Conservation (phyloP, 2,329 filamentous ascomycete species). For the Calonectria pseudoreteaudii region DNA sequence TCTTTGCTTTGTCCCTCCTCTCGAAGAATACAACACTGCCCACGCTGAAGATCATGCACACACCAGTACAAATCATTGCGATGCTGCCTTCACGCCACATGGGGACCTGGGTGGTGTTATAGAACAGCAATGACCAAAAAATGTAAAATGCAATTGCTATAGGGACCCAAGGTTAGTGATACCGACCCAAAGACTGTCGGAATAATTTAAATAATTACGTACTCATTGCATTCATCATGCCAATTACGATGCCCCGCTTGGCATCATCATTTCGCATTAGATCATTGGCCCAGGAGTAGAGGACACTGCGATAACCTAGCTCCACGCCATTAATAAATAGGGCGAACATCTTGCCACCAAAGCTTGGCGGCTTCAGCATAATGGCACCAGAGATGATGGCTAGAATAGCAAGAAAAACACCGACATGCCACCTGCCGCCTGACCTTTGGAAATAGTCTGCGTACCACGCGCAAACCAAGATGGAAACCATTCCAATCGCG, state of each 20-base stretch:
- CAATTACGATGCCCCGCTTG: conserved; percentile 26
- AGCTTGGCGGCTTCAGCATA: conserved; percentile 24
- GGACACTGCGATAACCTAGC: conserved; percentile 17
- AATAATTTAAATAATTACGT: background rate
- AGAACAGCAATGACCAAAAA: conserved; percentile 25
- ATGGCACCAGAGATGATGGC: conserved; percentile 25
- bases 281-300: conserved; percentile 31
- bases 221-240: conserved; percentile 23
- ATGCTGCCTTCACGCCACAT: conserved; percentile 27
- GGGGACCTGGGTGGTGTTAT: conserved; percentile 17
- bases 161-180: background rate
- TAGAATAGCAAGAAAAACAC: conserved; percentile 17
- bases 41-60: background rate
- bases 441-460: background rate
- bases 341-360: conserved; percentile 22
- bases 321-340: conserved; percentile 25
- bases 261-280: conserved; percentile 26
- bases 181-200: background rate
- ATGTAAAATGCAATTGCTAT: conserved; percentile 25
- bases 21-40: background rate
- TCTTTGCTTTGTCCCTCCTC: background rate
- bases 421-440: conserved; percentile 20
- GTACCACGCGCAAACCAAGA: conserved; percentile 3
- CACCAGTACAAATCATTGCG: conserved; percentile 18
- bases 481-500: conserved; percentile 15